These are phyloP conservation scores for Oryza glaberrima DNA, from an alignment of 176 grass and related monocot genomes.

Conservation along the genomic window DNA sequence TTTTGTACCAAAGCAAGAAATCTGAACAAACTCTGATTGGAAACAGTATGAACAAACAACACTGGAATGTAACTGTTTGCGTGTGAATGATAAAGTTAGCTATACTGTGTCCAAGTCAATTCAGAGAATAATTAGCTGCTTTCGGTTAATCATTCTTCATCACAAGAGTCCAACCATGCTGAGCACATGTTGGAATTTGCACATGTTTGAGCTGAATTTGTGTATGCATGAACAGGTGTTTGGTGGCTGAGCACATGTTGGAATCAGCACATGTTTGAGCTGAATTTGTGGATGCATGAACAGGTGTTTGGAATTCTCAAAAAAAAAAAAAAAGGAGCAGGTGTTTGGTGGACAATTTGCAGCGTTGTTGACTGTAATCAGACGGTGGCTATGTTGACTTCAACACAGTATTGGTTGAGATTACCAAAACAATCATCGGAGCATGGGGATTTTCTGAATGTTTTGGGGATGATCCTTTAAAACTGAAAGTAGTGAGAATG, in stretches of 20 bases:
- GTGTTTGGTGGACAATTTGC: neutral
- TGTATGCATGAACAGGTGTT: neutral
- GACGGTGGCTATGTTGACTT: neutral
- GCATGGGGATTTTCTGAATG: no score
- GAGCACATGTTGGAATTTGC: neutral
- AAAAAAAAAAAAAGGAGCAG: no score
- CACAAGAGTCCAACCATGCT: neutral
- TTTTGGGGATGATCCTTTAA: no score
- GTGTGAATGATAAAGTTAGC: neutral
- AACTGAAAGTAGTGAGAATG: neutral
- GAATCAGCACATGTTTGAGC: neutral
- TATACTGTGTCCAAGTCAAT: neutral
- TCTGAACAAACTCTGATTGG: no score
- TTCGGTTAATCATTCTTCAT: neutral
- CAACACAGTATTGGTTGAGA: neutral
- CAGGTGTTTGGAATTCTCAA: neutral
- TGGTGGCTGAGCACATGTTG: neutral
- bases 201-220: neutral
- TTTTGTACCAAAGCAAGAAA: no score
- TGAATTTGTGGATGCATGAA: neutral
- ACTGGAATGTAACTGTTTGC: neutral
- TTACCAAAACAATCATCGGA: no score
- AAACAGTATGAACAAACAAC: no score
- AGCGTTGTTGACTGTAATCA: neutral
- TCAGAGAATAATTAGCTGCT: neutral